Evolutionary conservation across 768 basidiomycete genomes (phyloP), one percentile per base, ranked within the genome.

Genomic region (Termitomyces heimii): DNA sequence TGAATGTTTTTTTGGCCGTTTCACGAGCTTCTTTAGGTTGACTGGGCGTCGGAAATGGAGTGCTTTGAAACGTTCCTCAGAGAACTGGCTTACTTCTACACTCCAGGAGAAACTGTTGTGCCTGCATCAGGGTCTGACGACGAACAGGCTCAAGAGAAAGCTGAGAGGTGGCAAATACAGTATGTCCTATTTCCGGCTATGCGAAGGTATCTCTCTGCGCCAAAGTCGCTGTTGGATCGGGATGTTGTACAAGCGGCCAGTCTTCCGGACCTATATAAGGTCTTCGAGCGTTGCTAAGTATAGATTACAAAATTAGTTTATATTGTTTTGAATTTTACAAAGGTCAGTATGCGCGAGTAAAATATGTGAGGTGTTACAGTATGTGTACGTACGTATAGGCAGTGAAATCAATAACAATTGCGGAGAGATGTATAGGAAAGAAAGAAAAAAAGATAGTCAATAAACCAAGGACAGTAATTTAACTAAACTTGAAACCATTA

Each of bases 81-180:
- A 35, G 97, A 99, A 69, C 76, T 99, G 7, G 93, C 94, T 2
- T 92, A 83, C 68, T 98, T 98, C 73, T 94, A 97, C 68, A 80
- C 85, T 0, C 90, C 93, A 1, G 82, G 85, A 40, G 82, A 82
- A 0, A 65, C 73, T 5, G 55, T 59, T 16, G 53, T 62, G 29
- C 59, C 60, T 22, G 26, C 56, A 1, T 54, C 63, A 16, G 63
- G 60, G 40, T 62, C 64, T 16, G 69, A 73, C 20, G 70, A 74
- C 24, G 71, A 73, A 29, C 66, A 71, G 35, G 71, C 70, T 5
- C 74, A 81, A 63, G 78, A 81, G 56, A 81, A 82, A 61, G 83
- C 86, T 1, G 82, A 84, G 60, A 73, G 76, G 47, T 97, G 93
- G 90, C 92, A 95, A 68, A 83, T 96, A 29, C 85, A 98, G 68